phyloP scores from a whole-genome alignment of 1,139 yeast species.

The Suhomyces yuchorum region DNA sequence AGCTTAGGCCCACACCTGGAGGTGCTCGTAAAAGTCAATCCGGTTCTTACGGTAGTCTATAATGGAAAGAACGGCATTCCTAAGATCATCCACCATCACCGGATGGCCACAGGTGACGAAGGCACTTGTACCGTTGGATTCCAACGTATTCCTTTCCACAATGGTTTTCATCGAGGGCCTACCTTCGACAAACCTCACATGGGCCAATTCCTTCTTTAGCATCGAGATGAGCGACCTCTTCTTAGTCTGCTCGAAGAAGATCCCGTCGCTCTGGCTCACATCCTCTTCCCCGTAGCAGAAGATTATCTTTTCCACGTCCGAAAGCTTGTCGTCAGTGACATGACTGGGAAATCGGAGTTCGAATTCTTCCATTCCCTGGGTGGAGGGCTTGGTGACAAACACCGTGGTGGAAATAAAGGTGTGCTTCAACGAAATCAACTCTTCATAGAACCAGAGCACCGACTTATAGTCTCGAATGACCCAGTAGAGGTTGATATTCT shows the following conservation, averaged over 20 bases:
- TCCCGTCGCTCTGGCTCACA: not conserved
- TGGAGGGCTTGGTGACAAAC: constrained; percentile 43
- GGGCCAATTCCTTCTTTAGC: constrained; percentile 18
- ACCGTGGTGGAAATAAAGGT: constrained; percentile 38
- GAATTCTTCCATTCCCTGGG: constrained; percentile 24
- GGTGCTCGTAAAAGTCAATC: constrained; percentile 50
- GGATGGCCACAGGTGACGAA: constrained; percentile 58
- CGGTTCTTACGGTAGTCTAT: constrained; percentile 33
- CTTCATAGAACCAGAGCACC: constrained; percentile 53
- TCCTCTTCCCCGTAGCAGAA: not conserved
- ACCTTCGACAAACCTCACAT: constrained; percentile 33
- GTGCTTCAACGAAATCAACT: constrained; percentile 38
- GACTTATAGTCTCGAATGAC: constrained; percentile 47
- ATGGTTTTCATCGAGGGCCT: constrained; percentile 35
- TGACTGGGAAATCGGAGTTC: constrained; percentile 9
- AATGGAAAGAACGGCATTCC: constrained; percentile 37
- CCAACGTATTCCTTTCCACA: constrained; percentile 29
- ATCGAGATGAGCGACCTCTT: not conserved
- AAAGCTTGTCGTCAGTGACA: constrained; percentile 2
- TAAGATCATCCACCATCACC: constrained; percentile 51
- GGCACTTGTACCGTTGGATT: constrained; percentile 38
- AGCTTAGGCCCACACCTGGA: constrained; percentile 29
- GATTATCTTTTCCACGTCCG: not conserved
- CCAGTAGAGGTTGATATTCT: constrained; percentile 51
- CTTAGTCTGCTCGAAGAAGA: constrained; percentile 1